Percentiles rank a stretch among this genome's conserved stretches.
phyloP scores from a whole-genome alignment of 208 protist species.

The Trypanosoma grayi region DNA sequence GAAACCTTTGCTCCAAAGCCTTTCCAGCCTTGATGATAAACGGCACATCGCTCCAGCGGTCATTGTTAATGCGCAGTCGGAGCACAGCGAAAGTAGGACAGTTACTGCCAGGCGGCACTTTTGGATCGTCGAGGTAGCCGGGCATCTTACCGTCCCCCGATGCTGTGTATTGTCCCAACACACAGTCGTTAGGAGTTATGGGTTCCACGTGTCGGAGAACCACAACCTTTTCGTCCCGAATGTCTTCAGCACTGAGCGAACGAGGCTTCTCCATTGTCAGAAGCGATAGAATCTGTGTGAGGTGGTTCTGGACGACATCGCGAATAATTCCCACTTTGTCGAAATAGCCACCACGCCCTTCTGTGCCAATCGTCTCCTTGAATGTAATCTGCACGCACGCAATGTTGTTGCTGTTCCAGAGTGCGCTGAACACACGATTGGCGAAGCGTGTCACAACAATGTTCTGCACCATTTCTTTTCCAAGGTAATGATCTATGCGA shows the following conservation, averaged over 20 bases:
- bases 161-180: slow-evolving; percentile 93
- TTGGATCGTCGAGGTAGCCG: slow-evolving; percentile 86
- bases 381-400: slow-evolving; percentile 91
- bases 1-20: slow-evolving; percentile 79
- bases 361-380: slow-evolving; percentile 92
- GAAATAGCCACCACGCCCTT: slow-evolving; percentile 93
- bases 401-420: slow-evolving; percentile 91
- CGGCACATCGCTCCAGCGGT: slow-evolving; percentile 92
- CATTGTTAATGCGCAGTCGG: slow-evolving; percentile 88
- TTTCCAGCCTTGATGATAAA: slow-evolving; percentile 93
- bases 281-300: slow-evolving; percentile 92
- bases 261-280: slow-evolving; percentile 92
- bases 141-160: slow-evolving; percentile 72
- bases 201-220: slow-evolving; percentile 72
- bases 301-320: slow-evolving; percentile 94
- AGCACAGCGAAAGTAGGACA: slow-evolving; percentile 89
- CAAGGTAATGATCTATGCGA: slow-evolving; percentile 95
- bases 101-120: slow-evolving; percentile 69
- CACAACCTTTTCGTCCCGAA: slow-evolving; percentile 92
- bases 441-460: slow-evolving; percentile 91
- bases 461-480: slow-evolving; percentile 95
- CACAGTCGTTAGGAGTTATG: slow-evolving; percentile 66
- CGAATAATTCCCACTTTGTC: slow-evolving; percentile 93
- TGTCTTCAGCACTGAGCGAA: slow-evolving; percentile 72
- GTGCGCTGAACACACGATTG: slow-evolving; percentile 87